Evolutionary conservation across 139 green algal species (phyloP), one percentile per base, ranked within the genome.

Genomic region (Pleodorina starrii): DNA sequence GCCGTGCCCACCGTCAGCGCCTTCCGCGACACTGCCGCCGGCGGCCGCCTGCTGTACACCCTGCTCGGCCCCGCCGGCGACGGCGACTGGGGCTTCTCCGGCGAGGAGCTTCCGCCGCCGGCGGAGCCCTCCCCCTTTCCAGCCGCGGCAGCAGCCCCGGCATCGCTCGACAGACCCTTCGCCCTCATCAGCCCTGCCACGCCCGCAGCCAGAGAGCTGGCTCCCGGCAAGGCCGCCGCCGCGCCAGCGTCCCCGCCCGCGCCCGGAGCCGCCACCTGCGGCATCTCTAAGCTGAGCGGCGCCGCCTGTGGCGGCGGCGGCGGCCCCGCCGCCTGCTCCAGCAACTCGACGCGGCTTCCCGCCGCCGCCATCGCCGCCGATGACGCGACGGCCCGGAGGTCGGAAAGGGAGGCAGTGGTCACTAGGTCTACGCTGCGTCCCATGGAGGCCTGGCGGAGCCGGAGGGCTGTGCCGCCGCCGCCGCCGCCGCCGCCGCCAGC

Each of bases 11-110:
- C n/a, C n/a, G n/a, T n/a, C 69, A 77, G 5, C 32, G 19, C 32
- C 32, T 25, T 48, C 4, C 35, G 69, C 17, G 69, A n/a, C 69
- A 32, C 35, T 7, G 69, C 69, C 32, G 69, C 35, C 36, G 36
- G 17, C 35, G 69, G 36, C 36, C 69, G 35, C 36, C 21, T 77
- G 5, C 3, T 43, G 42, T 57, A 57, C 4, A 36, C 42, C 74
- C 25, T 82, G 27, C 27, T 44, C 6, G 44, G 74, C 27, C 44
- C 44, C 5, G 46, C 46, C 19, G 43, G 27, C 4, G 43, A 29
- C 14, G 74, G 74, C 46, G 74, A 82, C 10, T 25, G 44, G 44
- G 74, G 74, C 74, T 82, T 82, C 32, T 36, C 17, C 10, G 74
- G 74, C 10, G 43, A 59, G 42, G 72, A 80, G 1, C 3, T 77